phyloP scores from a whole-genome alignment of 345 rosid genomes.

The Odontarrhena argentea region DNA sequence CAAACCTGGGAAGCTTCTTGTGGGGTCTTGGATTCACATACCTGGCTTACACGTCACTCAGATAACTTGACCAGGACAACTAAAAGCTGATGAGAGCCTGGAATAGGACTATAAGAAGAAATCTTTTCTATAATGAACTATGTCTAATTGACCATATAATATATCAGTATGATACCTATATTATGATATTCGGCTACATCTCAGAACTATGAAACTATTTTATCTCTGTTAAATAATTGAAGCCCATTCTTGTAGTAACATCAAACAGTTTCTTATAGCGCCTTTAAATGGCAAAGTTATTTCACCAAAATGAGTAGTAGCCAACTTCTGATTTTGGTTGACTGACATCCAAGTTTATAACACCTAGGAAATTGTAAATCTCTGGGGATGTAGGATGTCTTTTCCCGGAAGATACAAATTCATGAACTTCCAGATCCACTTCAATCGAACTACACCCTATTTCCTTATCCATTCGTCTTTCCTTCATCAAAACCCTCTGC shows the following conservation, averaged over 20 bases:
- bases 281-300: not conserved
- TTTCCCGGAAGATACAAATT: conserved; percentile 76
- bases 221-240: conserved; percentile 7
- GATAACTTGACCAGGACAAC: not conserved
- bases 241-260: conserved; percentile 11
- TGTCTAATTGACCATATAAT: conserved; percentile 7
- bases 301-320: conserved; percentile 10
- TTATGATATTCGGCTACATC: conserved; percentile 16
- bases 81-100: not conserved
- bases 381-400: conserved; percentile 54
- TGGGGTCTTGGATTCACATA: conserved; percentile 10
- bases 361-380: conserved; percentile 54
- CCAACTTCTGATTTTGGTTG: conserved; percentile 23
- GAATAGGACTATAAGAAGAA: conserved; percentile 12
- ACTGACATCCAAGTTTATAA: conserved; percentile 35
- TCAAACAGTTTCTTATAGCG: conserved; percentile 12
- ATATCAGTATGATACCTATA: conserved; percentile 12
- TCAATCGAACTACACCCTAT: conserved; percentile 82
- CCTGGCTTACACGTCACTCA: conserved; percentile 1
- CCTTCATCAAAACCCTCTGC: conserved; percentile 63
- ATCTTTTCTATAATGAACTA: conserved; percentile 4
- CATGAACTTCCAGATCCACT: conserved; percentile 70
- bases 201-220: not conserved
- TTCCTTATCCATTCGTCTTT: conserved; percentile 55
- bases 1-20: conserved; percentile 14